phyloP scores from a whole-genome alignment of 1,284 basidiomycete genomes.

The Marasmius sp. region DNA sequence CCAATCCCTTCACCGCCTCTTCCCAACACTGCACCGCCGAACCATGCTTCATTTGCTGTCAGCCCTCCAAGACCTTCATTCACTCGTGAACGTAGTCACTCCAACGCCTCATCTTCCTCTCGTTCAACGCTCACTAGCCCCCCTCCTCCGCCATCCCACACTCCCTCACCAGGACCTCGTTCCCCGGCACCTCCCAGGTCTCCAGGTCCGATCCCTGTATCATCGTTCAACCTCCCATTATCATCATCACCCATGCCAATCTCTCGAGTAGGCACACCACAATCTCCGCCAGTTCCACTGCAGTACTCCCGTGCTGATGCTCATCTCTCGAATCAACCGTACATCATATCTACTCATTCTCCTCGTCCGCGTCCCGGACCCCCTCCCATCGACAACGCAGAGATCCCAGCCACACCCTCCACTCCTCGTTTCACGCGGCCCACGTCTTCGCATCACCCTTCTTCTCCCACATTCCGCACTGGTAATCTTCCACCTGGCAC shows the following conservation, averaged over 20 bases:
- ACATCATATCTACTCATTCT: neutral
- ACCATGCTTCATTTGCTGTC: neutral
- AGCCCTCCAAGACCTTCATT: neutral
- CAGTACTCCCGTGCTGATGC: neutral
- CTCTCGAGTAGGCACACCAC: neutral
- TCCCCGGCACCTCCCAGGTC: conserved; percentile 1
- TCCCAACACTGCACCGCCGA: neutral
- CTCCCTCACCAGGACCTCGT: conserved; percentile 2
- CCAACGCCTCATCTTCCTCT: conserved; percentile 2
- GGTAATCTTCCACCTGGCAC: neutral
- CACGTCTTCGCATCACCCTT: neutral
- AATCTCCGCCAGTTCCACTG: neutral
- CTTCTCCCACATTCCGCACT: neutral
- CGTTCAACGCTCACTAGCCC: neutral
- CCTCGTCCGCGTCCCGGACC: neutral
- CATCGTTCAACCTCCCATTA: neutral
- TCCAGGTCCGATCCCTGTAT: neutral
- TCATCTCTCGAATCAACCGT: neutral
- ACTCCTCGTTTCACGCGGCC: neutral
- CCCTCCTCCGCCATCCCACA: conserved; percentile 2
- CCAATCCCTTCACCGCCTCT: neutral
- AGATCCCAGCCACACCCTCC: neutral
- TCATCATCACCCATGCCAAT: conserved; percentile 1
- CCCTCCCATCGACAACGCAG: neutral
- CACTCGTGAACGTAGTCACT: conserved; percentile 1